A percentile compares a stretch with the other conserved stretches of the same genome.
These are phyloP conservation scores for Xylaria sp. DNA, from an alignment of 2,329 filamentous ascomycete genomes.

Conservation along the genomic window DNA sequence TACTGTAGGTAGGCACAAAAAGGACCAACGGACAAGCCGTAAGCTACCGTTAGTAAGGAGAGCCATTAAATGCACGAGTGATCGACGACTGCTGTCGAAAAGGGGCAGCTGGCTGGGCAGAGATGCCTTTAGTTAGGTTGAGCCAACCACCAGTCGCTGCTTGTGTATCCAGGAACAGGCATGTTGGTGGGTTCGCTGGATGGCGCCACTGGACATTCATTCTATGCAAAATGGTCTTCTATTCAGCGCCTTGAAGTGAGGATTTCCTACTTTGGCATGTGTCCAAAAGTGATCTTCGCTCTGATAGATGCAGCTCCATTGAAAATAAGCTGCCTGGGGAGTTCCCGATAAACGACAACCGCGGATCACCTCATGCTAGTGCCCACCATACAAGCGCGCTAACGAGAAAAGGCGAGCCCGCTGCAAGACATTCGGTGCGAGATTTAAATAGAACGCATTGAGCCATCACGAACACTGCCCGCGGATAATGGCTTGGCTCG, in stretches of 20 bases:
- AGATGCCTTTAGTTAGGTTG: conserved; percentile 8
- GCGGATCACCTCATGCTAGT: conserved; percentile 12
- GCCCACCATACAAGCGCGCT: conserved; percentile 11
- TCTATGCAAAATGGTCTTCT: conserved; percentile 1
- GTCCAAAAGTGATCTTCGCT: conserved; percentile 20
- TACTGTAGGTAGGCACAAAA: background rate
- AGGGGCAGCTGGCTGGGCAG: conserved; percentile 21
- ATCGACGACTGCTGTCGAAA: conserved; percentile 28
- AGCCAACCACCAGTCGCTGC: background rate
- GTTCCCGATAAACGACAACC: conserved; percentile 13
- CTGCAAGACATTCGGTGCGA: background rate
- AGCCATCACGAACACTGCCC: conserved; percentile 1
- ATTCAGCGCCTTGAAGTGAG: conserved; percentile 18
- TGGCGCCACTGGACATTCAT: conserved; percentile 7
- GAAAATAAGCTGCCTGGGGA: background rate
- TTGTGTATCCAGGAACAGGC: background rate
- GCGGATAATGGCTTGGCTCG: background rate
- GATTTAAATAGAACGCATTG: conserved; percentile 23
- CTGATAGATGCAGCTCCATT: conserved; percentile 16
- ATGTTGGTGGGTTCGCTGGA: conserved; percentile 10
- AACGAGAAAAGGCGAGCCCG: background rate
- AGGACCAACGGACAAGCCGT: background rate
- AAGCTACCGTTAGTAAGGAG: background rate
- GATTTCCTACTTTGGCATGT: conserved; percentile 18
- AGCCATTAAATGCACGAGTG: background rate